Conservation (phyloP, 225 moss, liverwort and hornwort species). For the Bryoerythrophyllum caledonicum region DNA sequence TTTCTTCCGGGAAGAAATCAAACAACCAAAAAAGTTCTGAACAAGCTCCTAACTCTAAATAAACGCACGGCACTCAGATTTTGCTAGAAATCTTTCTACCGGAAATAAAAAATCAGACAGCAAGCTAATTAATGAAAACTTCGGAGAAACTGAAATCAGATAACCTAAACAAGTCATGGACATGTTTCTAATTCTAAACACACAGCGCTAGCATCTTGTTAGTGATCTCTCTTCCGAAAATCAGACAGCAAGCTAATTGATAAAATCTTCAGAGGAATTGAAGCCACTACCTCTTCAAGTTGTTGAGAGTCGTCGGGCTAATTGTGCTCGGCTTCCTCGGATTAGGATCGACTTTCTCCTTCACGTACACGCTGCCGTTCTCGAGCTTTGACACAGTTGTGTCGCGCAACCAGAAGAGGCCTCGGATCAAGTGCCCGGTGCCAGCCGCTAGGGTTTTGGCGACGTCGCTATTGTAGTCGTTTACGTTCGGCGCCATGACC, state of each 20-base stretch:
- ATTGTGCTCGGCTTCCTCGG: constrained; percentile 44
- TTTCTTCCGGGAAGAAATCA: no score
- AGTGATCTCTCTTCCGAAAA: neutral
- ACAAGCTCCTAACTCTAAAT: no score
- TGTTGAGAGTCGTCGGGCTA: constrained; percentile 46
- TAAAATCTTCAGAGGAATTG: neutral
- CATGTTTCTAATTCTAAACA: constrained; percentile 33
- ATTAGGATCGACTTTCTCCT: constrained; percentile 45
- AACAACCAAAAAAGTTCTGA: no score
- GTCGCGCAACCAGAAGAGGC: constrained; percentile 89
- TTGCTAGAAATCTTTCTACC: no score
- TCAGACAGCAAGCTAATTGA: neutral
- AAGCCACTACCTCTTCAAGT: constrained; percentile 55
- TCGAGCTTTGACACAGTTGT: constrained; percentile 60
- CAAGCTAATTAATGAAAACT: no score
- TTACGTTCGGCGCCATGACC: constrained; percentile 78
- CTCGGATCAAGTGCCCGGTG: constrained; percentile 77
- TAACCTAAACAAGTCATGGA: constrained; percentile 17
- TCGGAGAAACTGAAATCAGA: no score
- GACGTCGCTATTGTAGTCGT: constrained; percentile 74
- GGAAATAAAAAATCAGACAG: neutral
- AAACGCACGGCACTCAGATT: no score
- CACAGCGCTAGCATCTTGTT: constrained; percentile 7
- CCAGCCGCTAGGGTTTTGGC: constrained; percentile 73
- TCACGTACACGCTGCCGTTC: constrained; percentile 50